These are phyloP conservation scores for Nothophoma quercina DNA, from an alignment of 2,329 filamentous ascomycete species.

Conservation along the genomic window DNA sequence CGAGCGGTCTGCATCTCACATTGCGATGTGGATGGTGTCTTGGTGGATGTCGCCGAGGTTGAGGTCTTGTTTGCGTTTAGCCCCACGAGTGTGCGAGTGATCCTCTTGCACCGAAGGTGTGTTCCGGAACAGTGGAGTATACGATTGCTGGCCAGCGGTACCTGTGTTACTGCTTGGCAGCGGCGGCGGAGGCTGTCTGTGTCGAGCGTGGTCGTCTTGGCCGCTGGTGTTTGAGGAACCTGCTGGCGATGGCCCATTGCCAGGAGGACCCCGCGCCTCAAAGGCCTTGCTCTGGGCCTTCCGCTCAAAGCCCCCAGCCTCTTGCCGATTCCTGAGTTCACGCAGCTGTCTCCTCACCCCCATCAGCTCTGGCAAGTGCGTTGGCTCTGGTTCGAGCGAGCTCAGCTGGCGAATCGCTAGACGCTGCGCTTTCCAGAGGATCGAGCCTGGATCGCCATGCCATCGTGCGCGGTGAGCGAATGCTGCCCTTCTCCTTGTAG, in stretches of 20 bases:
- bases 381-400: conserved; percentile 1
- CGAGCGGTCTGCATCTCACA: no score
- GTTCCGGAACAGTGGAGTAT: background rate
- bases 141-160: background rate
- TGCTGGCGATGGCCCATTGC: background rate
- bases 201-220: no score
- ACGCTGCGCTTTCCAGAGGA: background rate
- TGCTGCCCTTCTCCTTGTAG: background rate
- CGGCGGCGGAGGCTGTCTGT: background rate
- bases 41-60: no score
- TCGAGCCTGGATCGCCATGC: conserved; percentile 1
- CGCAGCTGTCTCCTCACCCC: conserved; percentile 1
- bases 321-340: background rate
- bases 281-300: background rate
- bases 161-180: background rate
- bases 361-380: background rate
- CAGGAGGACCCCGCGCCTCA: background rate
- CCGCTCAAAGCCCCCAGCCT: background rate
- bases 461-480: background rate
- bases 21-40: no score
- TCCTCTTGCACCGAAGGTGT: background rate
- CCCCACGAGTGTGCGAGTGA: background rate
- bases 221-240: background rate
- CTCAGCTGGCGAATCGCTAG: background rate
- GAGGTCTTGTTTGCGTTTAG: background rate